Base-by-base conservation (phyloP, 495 filamentous ascomycete genomes). In the Cairneyella variabilis region DNA sequence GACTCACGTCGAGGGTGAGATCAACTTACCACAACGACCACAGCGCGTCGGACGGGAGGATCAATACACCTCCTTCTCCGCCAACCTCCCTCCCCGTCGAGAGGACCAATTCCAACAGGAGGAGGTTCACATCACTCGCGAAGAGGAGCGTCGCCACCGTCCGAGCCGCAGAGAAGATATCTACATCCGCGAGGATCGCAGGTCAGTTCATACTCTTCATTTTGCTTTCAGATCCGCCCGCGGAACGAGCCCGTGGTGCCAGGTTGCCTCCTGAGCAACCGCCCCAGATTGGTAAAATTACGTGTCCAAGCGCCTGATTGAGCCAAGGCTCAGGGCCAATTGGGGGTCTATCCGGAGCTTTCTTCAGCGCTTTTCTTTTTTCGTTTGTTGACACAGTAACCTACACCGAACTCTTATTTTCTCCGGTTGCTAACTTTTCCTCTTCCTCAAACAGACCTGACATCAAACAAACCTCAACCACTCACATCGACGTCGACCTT, bases 41-140 rank as follows among this genome's bases (percentile, higher is more conserved):
- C 87, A 82, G 80, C 88, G 89, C 90, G 90, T 63, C 60, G 60
- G 60, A 63, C 91, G 88, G 89, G 90, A 96, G 89, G 91, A 42
- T 42, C 38, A 58, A 56, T 48, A 55, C 86, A 90, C 81, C 82
- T 74, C 60, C 27, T 79, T 71, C 68, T 72, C 73, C 64, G 76
- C 72, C 65, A 70, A 69, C 54, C 68, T 81, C 74, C 82, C 80
- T 75, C 80, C 82, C 65, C n/a, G n/a, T n/a, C 83, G 80, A 51
- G 76, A 73, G 68, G 79, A 83, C 67, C 78, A 76, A 67, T 83
- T 83, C 76, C 80, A 78, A 69, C 83, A 89, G 74, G 85, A 92
- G 82, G 86, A 95, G 76, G 77, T 89, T 76, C 84, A 80, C 66
- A 76, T 89, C 70, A 79, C 75, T 67, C 75, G 83, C 70, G 72